These are phyloP conservation scores for Rhizopogon parksii DNA, from an alignment of 1,284 basidiomycete genomes.

Conservation along the genomic window DNA sequence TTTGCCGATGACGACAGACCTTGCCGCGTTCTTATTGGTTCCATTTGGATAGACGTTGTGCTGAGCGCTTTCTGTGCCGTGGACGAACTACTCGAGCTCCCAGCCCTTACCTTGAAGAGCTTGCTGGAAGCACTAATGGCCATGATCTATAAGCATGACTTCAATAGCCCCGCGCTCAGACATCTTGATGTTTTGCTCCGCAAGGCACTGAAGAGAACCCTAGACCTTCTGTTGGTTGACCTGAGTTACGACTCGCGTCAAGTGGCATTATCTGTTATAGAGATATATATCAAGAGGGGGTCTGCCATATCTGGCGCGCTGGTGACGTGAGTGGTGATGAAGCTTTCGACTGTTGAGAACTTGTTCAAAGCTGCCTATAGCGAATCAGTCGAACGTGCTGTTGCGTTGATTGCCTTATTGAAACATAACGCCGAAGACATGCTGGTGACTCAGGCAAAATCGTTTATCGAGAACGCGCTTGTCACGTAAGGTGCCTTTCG, in stretches of 20 bases:
- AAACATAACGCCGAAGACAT: conserved; percentile 49
- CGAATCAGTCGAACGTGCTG: conserved; percentile 43
- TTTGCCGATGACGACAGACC: conserved; percentile 38
- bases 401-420: conserved; percentile 41
- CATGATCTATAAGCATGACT: conserved; percentile 62
- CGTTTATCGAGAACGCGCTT: conserved; percentile 42
- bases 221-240: conserved; percentile 45
- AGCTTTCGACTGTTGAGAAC: conserved; percentile 6
- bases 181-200: conserved; percentile 48
- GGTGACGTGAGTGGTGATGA: conserved; percentile 37
- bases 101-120: conserved; percentile 48
- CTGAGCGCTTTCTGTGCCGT: conserved; percentile 43
- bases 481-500: conserved; percentile 5
- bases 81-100: conserved; percentile 37
- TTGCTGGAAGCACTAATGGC: conserved; percentile 57
- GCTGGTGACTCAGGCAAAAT: conserved; percentile 46
- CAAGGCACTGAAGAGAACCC: conserved; percentile 42
- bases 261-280: conserved; percentile 49
- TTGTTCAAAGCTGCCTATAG: conserved; percentile 19
- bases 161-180: conserved; percentile 45
- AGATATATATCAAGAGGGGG: conserved; percentile 57
- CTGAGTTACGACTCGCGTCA: conserved; percentile 61
- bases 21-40: conserved; percentile 46
- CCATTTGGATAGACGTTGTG: conserved; percentile 53
- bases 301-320: conserved; percentile 45